Base-by-base conservation (phyloP, 139 green algal species). In the Chlamydomonas schloesseri region DNA sequence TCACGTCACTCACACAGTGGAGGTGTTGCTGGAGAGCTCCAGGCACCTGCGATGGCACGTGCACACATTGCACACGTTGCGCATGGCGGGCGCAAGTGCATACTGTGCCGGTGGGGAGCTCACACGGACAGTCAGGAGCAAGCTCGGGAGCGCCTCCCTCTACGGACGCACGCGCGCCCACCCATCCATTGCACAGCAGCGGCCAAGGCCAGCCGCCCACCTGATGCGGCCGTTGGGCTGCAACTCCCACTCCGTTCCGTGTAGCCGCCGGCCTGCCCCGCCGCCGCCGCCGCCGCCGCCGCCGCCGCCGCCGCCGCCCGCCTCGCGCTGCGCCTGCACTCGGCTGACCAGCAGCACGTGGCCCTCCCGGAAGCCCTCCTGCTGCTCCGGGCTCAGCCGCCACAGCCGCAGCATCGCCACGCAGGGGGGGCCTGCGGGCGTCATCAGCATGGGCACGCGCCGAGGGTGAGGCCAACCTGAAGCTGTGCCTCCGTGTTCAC, bases 301-400 rank as follows among this genome's bases (percentile, higher is more conserved):
- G 3, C 20, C 36, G 4, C 42, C 76, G 29, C 18, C n/a, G 37
- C 62, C 77, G 13, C 77, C 77, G 31, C 8, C 46, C 50, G 33
- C 65, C 57, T 55, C 58, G 65, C 31, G 67, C 28, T 21, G 26
- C 26, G 50, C 67, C 65, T 6, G 5, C 68, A 86, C 53, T n/a
- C 69, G 31, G 34, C 29, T 77, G 2, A 50, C 68, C n/a, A 86
- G 68, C 53, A 86, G 28, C 68, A 86, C 80, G 21, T 70, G 36
- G 20, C 80, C 80, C 80, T 86, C 80, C 20, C 80, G 80, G 23
- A 78, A 33, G 29, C 37, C n/a, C 50, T 86, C 80, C 29, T 78
- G 50, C 80, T 78, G 80, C 3, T 78, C 67, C 3, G 33, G 8
- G 8, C 68, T 50, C 9, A 68, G 80, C 23, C 80, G 65, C 80